Base-by-base conservation (phyloP, 1,139 yeast species). In the Maudiozyma humilis region DNA sequence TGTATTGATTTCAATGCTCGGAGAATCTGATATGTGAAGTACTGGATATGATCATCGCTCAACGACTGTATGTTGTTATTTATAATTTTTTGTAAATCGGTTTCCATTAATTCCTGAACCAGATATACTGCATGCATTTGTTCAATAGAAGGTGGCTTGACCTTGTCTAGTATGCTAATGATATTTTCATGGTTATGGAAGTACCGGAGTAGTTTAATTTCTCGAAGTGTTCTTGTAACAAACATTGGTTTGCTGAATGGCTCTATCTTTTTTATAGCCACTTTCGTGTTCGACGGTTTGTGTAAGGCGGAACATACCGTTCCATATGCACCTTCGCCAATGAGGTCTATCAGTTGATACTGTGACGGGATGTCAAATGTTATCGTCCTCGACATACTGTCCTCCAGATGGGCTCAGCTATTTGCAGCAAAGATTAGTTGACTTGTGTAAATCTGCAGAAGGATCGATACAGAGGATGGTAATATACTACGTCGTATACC, bases 301-400 rank as follows among this genome's bases (percentile, higher is more conserved):
- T 89, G 93, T 52, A 78, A 75, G 29, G 97, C 98, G 1, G 94
- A 81, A 58, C 96, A 89, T 3, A 91, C 98, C 7, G 89, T 81
- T 16, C 98, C 98, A 62, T 91, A 91, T 0, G 98, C 97, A 2
- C 98, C 98, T 59, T 93, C 96, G 19, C 98, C 98, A 31, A 91
- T 72, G 48, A 89, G 78, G 55, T 85, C 93, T 36, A 80, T 70
- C 41, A 89, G 79, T 62, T 86, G 87, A 63, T 89, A 89, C 57
- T 85, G 87, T 47, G 85, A 86, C 36, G 93, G 82, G 20, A 91
- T 93, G 59, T 88, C 87, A 69, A 89, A 89, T 16, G 89, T 75
- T 43, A 84, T 76, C 49, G 77, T 76, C 45, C 83, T 57, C 23
- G 63, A 52, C 60, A 60, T 59, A 14, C 27, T 23, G 10, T 23